phyloP scores from a whole-genome alignment of 495 filamentous ascomycete species.

The Penicillium nucicola region DNA sequence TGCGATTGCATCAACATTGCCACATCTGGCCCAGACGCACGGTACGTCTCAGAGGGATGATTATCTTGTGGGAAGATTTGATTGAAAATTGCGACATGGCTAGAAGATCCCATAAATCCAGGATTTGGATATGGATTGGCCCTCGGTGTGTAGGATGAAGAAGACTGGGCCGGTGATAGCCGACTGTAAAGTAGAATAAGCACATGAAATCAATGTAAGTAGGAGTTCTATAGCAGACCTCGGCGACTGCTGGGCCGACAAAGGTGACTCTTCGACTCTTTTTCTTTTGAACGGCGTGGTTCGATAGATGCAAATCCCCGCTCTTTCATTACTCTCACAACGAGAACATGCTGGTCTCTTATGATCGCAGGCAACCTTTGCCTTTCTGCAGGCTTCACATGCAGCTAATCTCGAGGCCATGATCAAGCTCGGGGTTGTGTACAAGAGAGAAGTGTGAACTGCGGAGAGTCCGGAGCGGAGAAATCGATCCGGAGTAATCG shows the following conservation, averaged over 20 bases:
- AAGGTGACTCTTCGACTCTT: slow-evolving; percentile 16
- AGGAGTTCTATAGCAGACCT: not conserved
- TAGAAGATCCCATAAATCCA: slow-evolving; percentile 40
- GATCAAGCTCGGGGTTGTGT: slow-evolving; percentile 3
- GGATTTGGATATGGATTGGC: slow-evolving; percentile 41
- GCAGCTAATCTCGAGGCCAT: slow-evolving; percentile 30
- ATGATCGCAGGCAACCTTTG: slow-evolving; percentile 43
- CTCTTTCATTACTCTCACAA: slow-evolving; percentile 22
- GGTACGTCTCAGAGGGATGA: slow-evolving; percentile 1
- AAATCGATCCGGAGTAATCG: not conserved
- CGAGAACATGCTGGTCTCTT: slow-evolving; percentile 37
- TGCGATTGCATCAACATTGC: slow-evolving; percentile 7
- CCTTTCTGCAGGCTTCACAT: slow-evolving; percentile 40
- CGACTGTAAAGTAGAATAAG: not conserved
- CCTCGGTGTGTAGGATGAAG: slow-evolving; percentile 22
- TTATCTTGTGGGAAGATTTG: slow-evolving; percentile 30
- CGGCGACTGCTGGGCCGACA: not conserved
- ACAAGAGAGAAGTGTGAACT: slow-evolving; percentile 5
- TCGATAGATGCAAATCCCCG: slow-evolving; percentile 37
- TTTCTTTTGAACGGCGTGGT: slow-evolving; percentile 36
- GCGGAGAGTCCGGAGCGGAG: slow-evolving; percentile 10
- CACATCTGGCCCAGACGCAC: not conserved
- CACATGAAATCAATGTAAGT: slow-evolving; percentile 7
- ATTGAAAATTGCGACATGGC: slow-evolving; percentile 41
- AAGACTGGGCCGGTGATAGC: slow-evolving; percentile 2